Conservation (phyloP, 805 yeast species). For the Starmerella bombi region DNA sequence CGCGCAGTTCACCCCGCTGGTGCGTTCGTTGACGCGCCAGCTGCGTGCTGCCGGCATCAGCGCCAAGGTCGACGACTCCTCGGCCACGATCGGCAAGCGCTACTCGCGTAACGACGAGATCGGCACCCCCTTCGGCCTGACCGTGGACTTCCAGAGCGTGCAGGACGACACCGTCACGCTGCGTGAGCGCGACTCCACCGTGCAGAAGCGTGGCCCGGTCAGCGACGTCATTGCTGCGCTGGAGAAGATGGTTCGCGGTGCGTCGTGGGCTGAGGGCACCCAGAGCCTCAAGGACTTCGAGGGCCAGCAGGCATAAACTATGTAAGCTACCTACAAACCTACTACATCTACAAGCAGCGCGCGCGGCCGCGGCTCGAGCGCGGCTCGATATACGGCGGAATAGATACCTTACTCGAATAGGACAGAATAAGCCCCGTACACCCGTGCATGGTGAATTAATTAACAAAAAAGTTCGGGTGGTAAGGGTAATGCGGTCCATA, state of each 20-base stretch:
- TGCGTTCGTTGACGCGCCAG: slow-evolving; percentile 51
- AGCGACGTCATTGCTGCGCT: slow-evolving; percentile 60
- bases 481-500: slow-evolving; percentile 11
- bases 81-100: slow-evolving; percentile 95
- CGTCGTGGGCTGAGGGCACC: slow-evolving; percentile 79
- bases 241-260: slow-evolving; percentile 57
- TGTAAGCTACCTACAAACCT: neutral
- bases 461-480: neutral
- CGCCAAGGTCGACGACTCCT: slow-evolving; percentile 91
- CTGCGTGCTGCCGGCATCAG: slow-evolving; percentile 77
- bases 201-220: slow-evolving; percentile 86
- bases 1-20: slow-evolving; percentile 62
- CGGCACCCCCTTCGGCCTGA: slow-evolving; percentile 97
- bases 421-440: too few relatives aligned
- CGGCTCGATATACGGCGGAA: too few relatives aligned
- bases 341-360: too few relatives aligned
- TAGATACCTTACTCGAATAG: too few relatives aligned
- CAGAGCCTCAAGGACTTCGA: slow-evolving; percentile 58
- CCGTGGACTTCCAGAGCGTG: slow-evolving; percentile 87
- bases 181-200: slow-evolving; percentile 94
- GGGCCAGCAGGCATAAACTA: slow-evolving; percentile 33
- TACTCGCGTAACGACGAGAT: slow-evolving; percentile 96
- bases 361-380: too few relatives aligned
- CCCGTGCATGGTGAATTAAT: too few relatives aligned
- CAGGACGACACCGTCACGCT: slow-evolving; percentile 80